Percentiles rank a stretch among this genome's conserved stretches.
These are phyloP conservation scores for Colletotrichum gloeosporioides DNA, from an alignment of 2,329 filamentous ascomycete species.

Conservation along the genomic window DNA sequence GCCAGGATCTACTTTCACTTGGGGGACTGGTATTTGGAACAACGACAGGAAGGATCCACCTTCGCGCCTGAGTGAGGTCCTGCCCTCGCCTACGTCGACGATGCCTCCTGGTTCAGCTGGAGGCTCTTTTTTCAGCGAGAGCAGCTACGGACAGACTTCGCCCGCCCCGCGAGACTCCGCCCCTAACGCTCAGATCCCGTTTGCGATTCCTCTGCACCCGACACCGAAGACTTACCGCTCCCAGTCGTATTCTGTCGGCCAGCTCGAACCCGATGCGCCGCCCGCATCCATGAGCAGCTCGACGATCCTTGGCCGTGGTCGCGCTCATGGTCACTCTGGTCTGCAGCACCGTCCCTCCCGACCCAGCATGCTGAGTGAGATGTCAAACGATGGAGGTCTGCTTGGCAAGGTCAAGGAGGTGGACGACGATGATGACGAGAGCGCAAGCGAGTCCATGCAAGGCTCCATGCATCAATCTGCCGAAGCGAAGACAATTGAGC, in stretches of 20 bases:
- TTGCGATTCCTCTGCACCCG: slow-evolving; percentile 86
- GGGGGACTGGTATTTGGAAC: slow-evolving; percentile 87
- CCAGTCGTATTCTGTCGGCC: slow-evolving; percentile 94
- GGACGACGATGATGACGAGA: slow-evolving; percentile 69
- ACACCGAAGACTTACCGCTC: slow-evolving; percentile 94
- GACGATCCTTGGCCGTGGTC: slow-evolving; percentile 56
- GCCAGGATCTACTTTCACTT: slow-evolving; percentile 61
- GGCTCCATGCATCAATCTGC: slow-evolving; percentile 58
- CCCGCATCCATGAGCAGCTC: slow-evolving; percentile 49
- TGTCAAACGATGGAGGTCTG: slow-evolving; percentile 67
- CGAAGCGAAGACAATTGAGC: slow-evolving; percentile 68
- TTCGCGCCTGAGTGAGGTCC: slow-evolving; percentile 74
- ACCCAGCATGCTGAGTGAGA: slow-evolving; percentile 77
- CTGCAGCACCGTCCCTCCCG: slow-evolving; percentile 83
- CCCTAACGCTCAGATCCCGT: slow-evolving; percentile 74
- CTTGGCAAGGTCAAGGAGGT: slow-evolving; percentile 74
- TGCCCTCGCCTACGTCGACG: slow-evolving; percentile 75
- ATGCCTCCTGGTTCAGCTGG: slow-evolving; percentile 49
- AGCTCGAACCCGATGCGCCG: slow-evolving; percentile 74
- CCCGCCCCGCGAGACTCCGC: slow-evolving; percentile 57
- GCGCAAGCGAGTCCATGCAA: slow-evolving; percentile 60
- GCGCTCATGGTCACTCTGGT: slow-evolving; percentile 62
- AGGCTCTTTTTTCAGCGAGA: slow-evolving; percentile 56
- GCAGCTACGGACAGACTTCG: slow-evolving; percentile 52
- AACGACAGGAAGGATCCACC: slow-evolving; percentile 79